Evolutionary conservation across 768 basidiomycete species (phyloP), one percentile per base, ranked within the genome.

Genomic region (Collybia mongolica): DNA sequence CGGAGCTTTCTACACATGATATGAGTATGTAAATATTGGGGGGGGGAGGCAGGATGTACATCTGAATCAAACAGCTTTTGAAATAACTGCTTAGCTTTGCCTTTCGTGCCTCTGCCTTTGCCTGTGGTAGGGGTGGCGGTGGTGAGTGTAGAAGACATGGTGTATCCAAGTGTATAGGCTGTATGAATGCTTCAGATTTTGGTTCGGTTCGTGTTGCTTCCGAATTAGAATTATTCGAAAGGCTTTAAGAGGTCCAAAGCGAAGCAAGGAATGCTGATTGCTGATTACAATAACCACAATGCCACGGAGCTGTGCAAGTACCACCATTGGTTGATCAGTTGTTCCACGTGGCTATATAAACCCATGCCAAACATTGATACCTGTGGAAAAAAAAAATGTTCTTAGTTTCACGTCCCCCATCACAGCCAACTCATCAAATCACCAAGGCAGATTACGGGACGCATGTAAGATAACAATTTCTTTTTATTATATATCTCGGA

Each of bases 401-500:
- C 17, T 3, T 14, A 9, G 7, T 12, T 32, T 32, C 14, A 3
- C 11, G 9, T 12, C 32, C 11, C 11, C 32, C 14, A 9, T 32
- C 11, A 32, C 3, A 32, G 26, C 26, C 9, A 9, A 28, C 26
- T 9, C 9, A 32, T 14, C 3, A 32, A 14, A 14, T 12, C 14
- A 6, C 14, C 11, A 32, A 6, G 14, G 32, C 32, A 5, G 32
- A 32, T 3, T 11, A 5, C 26, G 5, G 26, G 26, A 28, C 26
- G 5, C 26, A 32, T 32, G 32, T 32, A 32, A 41, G 24, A 26
- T 4, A 8, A 14, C 12, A 44, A 17, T 20, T 15, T 23, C 17
- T 17, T 7, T 57, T 47, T 39, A 41, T 32, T 26, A 4, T 7
- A 26, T 26, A 4, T 7, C 49, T 36, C 26, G 49, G 78, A 81